Percentiles rank a stretch among this genome's conserved stretches.
These are phyloP conservation scores for Aspergillus caelatus DNA, from an alignment of 2,329 filamentous ascomycete genomes.

Conservation along the genomic window DNA sequence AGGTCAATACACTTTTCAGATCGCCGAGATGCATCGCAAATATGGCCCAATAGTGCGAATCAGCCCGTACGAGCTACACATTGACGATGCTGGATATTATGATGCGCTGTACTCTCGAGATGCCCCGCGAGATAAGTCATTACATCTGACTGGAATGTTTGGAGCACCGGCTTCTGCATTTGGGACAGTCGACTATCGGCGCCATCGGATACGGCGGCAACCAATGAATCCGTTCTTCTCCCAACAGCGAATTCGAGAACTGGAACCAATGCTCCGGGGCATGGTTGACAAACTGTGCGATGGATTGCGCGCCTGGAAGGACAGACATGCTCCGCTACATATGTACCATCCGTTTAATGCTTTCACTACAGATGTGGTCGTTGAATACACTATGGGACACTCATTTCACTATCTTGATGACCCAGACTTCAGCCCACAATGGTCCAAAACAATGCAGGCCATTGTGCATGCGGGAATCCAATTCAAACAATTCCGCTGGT, in stretches of 20 bases:
- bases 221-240: conserved; percentile 43
- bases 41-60: conserved; percentile 29
- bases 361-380: conserved; percentile 51
- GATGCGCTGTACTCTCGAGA: conserved; percentile 4
- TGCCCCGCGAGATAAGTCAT: conserved; percentile 33
- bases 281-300: conserved; percentile 29
- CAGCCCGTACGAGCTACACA: conserved; percentile 33
- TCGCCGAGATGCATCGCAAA: conserved; percentile 25
- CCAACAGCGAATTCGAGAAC: conserved; percentile 27
- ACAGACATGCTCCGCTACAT: conserved; percentile 21
- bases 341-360: conserved; percentile 41
- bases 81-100: conserved; percentile 32
- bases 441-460: conserved; percentile 27
- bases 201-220: conserved; percentile 35
- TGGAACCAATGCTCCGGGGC: conserved; percentile 25
- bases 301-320: conserved; percentile 24
- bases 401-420: conserved; percentile 35
- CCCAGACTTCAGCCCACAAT: conserved; percentile 33
- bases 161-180: conserved; percentile 36
- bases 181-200: conserved; percentile 31
- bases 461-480: conserved; percentile 22
- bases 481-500: conserved; percentile 28
- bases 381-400: conserved; percentile 43
- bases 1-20: conserved; percentile 26
- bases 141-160: conserved; percentile 31